These are phyloP conservation scores for Trichoderma reesei DNA, from an alignment of 495 filamentous ascomycete genomes.

Conservation along the genomic window DNA sequence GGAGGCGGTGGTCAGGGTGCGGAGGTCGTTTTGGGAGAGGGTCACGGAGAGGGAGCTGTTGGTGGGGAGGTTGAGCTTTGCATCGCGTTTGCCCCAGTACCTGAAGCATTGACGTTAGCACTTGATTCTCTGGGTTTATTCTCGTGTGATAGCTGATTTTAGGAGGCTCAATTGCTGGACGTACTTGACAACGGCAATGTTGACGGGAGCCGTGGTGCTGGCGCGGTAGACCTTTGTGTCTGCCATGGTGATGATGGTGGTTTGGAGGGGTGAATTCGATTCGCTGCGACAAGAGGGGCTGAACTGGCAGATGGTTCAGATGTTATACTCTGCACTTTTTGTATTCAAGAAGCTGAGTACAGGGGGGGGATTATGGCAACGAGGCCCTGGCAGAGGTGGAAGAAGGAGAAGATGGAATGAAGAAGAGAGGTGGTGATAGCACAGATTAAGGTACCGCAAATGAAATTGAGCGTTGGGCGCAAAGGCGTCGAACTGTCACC, in stretches of 20 bases:
- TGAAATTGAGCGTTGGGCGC: background rate
- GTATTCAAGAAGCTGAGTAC: no score
- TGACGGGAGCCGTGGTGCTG: constrained; percentile 93
- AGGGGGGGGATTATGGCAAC: background rate
- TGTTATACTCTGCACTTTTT: no score
- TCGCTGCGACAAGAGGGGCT: background rate
- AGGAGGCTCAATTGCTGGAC: constrained; percentile 14
- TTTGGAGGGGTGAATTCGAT: background rate
- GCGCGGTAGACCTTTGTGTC: constrained; percentile 64
- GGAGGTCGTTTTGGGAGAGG: constrained; percentile 84
- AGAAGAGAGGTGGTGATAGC: background rate
- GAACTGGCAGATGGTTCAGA: background rate
- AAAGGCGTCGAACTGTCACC: background rate
- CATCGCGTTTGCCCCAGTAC: constrained; percentile 97
- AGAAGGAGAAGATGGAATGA: background rate
- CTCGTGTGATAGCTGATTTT: background rate
- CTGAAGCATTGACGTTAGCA: constrained; percentile 34
- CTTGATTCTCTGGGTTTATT: constrained; percentile 3
- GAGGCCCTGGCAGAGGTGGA: background rate
- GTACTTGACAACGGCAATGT: constrained; percentile 98
- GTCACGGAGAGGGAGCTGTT: constrained; percentile 96
- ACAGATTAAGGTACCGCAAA: background rate
- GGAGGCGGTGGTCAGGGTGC: constrained; percentile 91
- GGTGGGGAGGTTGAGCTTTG: constrained; percentile 87
- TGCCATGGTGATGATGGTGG: constrained; percentile 28